A percentile compares a stretch with the other conserved stretches of the same genome.
Evolutionary conservation across 306 rosid genomes (phyloP).

Genomic region (Cicer cuneatum): DNA sequence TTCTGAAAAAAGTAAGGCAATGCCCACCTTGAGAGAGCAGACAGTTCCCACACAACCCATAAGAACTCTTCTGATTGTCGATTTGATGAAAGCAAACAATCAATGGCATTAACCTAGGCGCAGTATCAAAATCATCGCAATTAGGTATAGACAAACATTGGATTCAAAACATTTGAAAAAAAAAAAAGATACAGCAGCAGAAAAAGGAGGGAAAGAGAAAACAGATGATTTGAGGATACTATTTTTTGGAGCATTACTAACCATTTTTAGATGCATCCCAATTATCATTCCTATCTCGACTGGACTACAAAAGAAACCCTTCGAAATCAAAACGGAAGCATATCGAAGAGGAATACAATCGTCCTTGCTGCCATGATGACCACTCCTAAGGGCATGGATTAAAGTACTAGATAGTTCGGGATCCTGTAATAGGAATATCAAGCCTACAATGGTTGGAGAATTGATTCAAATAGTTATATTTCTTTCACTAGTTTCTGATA

Average conservation of each 20-base stretch:
- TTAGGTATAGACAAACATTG: slow-evolving; percentile 31
- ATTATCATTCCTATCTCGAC: slow-evolving; percentile 79
- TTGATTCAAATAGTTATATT: slow-evolving; percentile 36
- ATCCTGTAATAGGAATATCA: slow-evolving; percentile 82
- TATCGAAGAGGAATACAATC: slow-evolving; percentile 87
- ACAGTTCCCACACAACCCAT: slow-evolving; percentile 96
- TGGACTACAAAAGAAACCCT: slow-evolving; percentile 86
- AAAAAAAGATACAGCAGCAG: neutral
- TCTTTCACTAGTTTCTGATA: slow-evolving; percentile 38
- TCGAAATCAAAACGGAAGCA: slow-evolving; percentile 81
- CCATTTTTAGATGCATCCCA: slow-evolving; percentile 89
- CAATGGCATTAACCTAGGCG: slow-evolving; percentile 80
- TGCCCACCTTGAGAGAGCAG: slow-evolving; percentile 79
- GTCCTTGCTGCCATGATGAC: slow-evolving; percentile 68
- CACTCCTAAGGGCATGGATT: slow-evolving; percentile 74
- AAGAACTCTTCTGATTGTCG: slow-evolving; percentile 86
- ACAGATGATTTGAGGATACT: neutral
- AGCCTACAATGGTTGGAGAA: slow-evolving; percentile 61
- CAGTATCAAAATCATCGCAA: slow-evolving; percentile 42
- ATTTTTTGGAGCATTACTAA: slow-evolving; percentile 50
- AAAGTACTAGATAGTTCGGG: slow-evolving; percentile 82
- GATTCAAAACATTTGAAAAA: neutral
- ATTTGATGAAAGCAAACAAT: slow-evolving; percentile 75
- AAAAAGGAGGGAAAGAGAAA: slow-evolving; percentile 23
- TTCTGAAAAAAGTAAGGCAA: slow-evolving; percentile 37